Percentiles rank a stretch among this genome's conserved stretches.
Evolutionary conservation across 1,139 yeast genomes (phyloP).

Genomic region (Yamadazyma kanchanaburiensis): DNA sequence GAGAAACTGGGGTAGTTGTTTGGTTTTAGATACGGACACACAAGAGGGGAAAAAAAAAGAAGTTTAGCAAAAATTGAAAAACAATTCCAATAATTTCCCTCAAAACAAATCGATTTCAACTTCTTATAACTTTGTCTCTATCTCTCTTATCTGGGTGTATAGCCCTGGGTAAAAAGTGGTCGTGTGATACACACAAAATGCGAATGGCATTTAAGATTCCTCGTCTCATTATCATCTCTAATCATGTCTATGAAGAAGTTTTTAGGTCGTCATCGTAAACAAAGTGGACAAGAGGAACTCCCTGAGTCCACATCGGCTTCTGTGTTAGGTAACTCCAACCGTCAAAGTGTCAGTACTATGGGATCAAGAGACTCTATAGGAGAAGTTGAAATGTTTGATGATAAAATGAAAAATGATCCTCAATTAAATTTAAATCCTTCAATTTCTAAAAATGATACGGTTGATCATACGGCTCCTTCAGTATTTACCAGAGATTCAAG

Average conservation of each 20-base stretch:
- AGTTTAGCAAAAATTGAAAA: too few species aligned
- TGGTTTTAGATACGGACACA: too few species aligned
- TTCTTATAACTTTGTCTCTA: too few species aligned
- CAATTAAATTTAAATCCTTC: constrained; percentile 38
- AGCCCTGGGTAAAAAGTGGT: too few species aligned
- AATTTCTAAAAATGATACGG: constrained; percentile 19
- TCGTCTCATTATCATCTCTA: background rate
- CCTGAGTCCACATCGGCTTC: constrained; percentile 1
- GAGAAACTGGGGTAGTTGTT: too few species aligned
- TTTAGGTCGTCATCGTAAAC: constrained; percentile 14
- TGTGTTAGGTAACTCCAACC: constrained; percentile 10
- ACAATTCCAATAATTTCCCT: too few species aligned
- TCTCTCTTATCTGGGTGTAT: too few species aligned
- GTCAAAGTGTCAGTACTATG: constrained; percentile 23
- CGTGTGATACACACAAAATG: too few species aligned
- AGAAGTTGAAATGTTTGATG: constrained; percentile 31
- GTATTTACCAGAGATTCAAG: constrained; percentile 27
- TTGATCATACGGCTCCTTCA: constrained; percentile 14
- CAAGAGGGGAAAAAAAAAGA: too few species aligned
- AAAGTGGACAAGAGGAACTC: constrained; percentile 2
- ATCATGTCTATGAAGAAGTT: constrained; percentile 20
- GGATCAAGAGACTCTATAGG: constrained; percentile 34
- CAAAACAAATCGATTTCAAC: too few species aligned
- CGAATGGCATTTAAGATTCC: too few species aligned
- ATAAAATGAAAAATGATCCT: constrained; percentile 23